phyloP scores from a whole-genome alignment of 345 rosid species.

The Eucalyptus curtisii region DNA sequence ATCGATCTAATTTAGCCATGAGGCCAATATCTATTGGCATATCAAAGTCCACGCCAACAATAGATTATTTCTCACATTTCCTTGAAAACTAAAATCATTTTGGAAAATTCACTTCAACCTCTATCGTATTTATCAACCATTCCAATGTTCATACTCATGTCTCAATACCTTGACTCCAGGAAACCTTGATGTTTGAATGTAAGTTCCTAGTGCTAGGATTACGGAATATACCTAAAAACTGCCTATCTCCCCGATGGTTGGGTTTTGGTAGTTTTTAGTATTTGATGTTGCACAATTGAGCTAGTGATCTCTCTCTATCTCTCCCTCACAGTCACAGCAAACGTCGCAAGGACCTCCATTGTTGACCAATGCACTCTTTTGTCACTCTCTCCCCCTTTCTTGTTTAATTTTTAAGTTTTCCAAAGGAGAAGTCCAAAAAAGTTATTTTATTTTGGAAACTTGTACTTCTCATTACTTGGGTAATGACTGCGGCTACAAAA shows the following conservation, averaged over 20 bases:
- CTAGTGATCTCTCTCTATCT: neutral
- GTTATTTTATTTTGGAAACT: no score
- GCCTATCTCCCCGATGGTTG: neutral
- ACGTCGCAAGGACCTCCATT: rapidly evolving
- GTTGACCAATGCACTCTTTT: neutral
- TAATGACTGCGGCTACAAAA: no score
- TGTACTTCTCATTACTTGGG: no score
- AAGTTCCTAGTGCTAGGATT: neutral
- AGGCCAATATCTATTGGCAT: neutral
- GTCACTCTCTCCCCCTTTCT: neutral
- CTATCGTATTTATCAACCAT: no score
- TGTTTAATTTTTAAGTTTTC: neutral
- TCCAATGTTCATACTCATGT: neutral
- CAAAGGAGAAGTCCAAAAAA: rapidly evolving
- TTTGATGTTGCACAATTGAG: neutral
- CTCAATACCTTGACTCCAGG: neutral
- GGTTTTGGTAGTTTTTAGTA: neutral
- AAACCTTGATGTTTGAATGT: rapidly evolving
- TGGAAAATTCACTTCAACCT: neutral
- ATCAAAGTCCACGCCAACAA: rapidly evolving
- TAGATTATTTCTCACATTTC: neutral
- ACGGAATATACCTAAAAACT: rapidly evolving
- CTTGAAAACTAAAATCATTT: no score
- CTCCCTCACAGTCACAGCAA: rapidly evolving
- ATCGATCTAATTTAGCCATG: neutral